phyloP scores from a whole-genome alignment of 495 filamentous ascomycete species.

The Lasiosphaeris hirsuta region DNA sequence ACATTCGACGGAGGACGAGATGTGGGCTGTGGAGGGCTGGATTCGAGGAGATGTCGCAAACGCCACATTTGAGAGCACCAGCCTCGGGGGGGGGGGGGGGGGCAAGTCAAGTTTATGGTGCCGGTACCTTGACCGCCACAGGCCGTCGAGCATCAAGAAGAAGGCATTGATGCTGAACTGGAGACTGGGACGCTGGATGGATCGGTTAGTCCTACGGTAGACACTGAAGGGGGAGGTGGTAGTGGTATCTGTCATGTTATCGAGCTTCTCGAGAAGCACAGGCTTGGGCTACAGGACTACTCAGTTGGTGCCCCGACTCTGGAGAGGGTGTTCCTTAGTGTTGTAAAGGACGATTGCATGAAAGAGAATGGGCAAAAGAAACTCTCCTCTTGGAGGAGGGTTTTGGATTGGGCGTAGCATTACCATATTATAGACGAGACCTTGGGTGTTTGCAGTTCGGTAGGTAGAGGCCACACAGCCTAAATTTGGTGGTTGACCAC shows the following conservation, averaged over 20 bases:
- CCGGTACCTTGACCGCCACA: conserved; percentile 39
- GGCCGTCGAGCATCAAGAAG: conserved; percentile 32
- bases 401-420: background rate
- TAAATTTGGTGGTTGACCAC: too few species aligned
- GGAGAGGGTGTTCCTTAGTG: conserved; percentile 78
- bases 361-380: conserved; percentile 55
- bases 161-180: too few species aligned
- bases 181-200: too few species aligned
- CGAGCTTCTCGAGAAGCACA: conserved; percentile 56
- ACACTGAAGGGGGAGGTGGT: conserved; percentile 17
- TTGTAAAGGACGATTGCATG: conserved; percentile 69
- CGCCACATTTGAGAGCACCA: conserved; percentile 61
- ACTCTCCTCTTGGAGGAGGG: background rate
- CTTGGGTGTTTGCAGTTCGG: too few species aligned
- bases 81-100: too few species aligned
- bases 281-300: conserved; percentile 70
- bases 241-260: conserved; percentile 32
- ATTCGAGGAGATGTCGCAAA: conserved; percentile 52
- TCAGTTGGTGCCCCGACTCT: conserved; percentile 72
- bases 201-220: too few species aligned
- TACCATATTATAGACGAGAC: background rate
- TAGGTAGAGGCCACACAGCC: too few species aligned
- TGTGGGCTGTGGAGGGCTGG: conserved; percentile 59
- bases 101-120: conserved; percentile 73
- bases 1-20: conserved; percentile 60